phyloP scores from a whole-genome alignment of 306 rosid genomes.

The Ormosia semicastrata region DNA sequence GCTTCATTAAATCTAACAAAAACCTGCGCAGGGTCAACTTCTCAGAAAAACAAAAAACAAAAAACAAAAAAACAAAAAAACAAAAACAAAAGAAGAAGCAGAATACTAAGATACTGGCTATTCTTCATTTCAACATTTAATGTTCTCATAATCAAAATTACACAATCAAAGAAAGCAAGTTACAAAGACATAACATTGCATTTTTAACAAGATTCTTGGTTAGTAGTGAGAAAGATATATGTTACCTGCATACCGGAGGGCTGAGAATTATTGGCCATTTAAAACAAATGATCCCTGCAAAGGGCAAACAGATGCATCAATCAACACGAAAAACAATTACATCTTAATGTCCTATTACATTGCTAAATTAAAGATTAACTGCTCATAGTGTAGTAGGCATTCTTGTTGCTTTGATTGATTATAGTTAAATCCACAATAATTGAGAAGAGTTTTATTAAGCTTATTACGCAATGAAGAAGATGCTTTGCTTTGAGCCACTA shows the following conservation, averaged over 20 bases:
- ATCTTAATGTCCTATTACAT: background rate
- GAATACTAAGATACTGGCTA: background rate
- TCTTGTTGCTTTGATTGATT: background rate
- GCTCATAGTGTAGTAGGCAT: background rate
- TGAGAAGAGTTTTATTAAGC: background rate
- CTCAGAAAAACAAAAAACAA: too few species aligned
- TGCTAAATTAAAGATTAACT: background rate
- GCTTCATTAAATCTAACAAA: background rate
- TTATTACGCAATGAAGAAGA: conserved; percentile 15
- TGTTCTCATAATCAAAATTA: background rate
- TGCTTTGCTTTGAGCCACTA: conserved; percentile 70
- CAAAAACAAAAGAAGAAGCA: background rate
- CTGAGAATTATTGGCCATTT: conserved; percentile 77
- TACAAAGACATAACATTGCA: background rate
- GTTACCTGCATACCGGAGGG: conserved; percentile 74
- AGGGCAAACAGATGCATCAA: conserved; percentile 3
- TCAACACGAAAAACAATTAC: background rate
- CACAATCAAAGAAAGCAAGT: background rate
- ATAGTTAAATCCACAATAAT: conserved; percentile 17
- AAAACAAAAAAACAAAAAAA: background rate
- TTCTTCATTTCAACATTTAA: conserved; percentile 4
- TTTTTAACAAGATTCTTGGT: background rate
- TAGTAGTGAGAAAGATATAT: background rate
- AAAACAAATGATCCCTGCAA: conserved; percentile 39
- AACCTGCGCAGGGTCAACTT: background rate